Evolutionary conservation across 129 eudicot genomes (phyloP), one percentile per base, ranked within the genome.

Genomic region (Tanacetum coccineum): DNA sequence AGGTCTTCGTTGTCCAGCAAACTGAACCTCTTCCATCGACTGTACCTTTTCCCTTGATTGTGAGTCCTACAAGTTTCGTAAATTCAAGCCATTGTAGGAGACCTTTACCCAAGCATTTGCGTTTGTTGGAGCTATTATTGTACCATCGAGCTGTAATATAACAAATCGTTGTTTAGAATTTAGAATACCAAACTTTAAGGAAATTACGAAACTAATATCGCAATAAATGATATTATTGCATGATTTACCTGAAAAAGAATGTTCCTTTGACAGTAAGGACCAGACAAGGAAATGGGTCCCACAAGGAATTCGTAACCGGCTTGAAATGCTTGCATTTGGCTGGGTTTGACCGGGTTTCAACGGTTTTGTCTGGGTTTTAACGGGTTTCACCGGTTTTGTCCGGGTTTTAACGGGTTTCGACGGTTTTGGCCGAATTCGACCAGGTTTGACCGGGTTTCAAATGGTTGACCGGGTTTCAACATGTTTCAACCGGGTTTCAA

Each of bases 1-100:
- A 83, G 66, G 50, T 77, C 67, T 76, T 92, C 88, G 28, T 80
- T 79, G 83, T 76, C 96, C 98, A 88, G 95, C 98, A 93, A 76
- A 86, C 85, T 4, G 91, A 84, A 45, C 98, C 98, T 63, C 80
- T 86, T 74, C 98, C 98, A 70, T 93, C 92, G 14, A 93, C 84
- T 12, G 60, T 70, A 62, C 98, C 96, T 57, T 82, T 84, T 62
- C 98, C 98, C 44, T 68, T 83, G 20, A 93, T 70, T 63, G 96
- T 84, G 53, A 88, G 81, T 49, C 98, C 98, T 40, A 85, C 77
- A 25, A 93, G 87, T 82, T 93, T 93, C 21, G 95, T 84, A 76
- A 93, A 93, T 65, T 86, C 85, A 47, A 93, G 86, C 98, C 98
- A 93, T 74, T 89, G 96, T 1, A 83, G 63, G 65, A 84, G 81